Conservation (phyloP, 257 asterid species). For the Linderniella brevidens region DNA sequence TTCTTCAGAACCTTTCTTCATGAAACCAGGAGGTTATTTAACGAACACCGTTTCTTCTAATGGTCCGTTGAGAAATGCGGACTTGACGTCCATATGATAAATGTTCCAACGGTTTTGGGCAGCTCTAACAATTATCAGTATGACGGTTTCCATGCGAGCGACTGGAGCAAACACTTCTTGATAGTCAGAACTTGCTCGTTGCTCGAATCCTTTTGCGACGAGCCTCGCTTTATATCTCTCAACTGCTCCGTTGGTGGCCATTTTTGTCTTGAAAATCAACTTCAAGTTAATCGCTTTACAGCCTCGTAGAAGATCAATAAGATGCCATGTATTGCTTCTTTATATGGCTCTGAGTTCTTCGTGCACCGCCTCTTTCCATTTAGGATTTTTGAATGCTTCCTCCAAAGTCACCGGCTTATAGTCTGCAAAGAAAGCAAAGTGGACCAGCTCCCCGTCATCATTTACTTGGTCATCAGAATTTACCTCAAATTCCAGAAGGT, state of each 20-base stretch:
- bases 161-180: constrained; percentile 1
- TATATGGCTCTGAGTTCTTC: neutral
- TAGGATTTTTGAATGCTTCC: neutral
- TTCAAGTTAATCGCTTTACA: neutral
- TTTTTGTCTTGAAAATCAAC: neutral
- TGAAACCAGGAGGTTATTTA: constrained; percentile 3
- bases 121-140: neutral
- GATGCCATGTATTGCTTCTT: neutral
- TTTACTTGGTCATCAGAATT: neutral
- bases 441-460: neutral
- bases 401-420: neutral
- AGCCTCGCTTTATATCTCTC: neutral
- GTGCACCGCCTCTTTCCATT: neutral
- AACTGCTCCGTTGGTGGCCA: neutral
- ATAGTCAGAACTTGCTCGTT: neutral
- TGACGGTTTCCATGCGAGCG: neutral
- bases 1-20: neutral
- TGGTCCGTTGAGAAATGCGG: neutral
- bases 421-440: constrained; percentile 1
- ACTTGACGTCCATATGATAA: neutral
- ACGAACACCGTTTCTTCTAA: neutral
- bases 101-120: neutral
- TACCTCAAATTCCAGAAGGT: neutral
- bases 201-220: constrained; percentile 1
- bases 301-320: neutral